Evolutionary conservation across 2,329 filamentous ascomycete genomes (phyloP), one percentile per base, ranked within the genome.

Genomic region (Talaromyces rugulosus): DNA sequence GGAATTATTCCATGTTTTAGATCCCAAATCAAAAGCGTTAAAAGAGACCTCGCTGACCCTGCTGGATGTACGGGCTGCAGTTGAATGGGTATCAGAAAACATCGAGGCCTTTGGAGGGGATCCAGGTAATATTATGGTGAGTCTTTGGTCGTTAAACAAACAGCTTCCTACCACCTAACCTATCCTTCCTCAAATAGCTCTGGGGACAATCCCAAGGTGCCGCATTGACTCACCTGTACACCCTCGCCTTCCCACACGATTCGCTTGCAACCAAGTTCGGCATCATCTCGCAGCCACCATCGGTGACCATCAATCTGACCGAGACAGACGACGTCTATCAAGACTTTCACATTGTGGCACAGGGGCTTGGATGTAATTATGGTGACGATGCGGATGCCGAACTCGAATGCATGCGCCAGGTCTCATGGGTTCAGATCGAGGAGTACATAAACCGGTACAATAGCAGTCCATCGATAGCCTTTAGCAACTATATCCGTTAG

Each of bases 61-160:
- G 18, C 51, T 67, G 53, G 67, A 67, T 44, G 59, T 65, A 50
- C 61, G 68, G 12, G 66, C 66, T 3, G 68, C 67, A 8, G 67
- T 73, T 3, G 67, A 70, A 61, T 75, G 73, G 73, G 68, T 72
- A 1, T 65, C 68, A 23, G 65, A 72, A 23, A 70, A 76, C 42
- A 75, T 76, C 23, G 67, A 66, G 14, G 71, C 68, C 14, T 76
- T 76, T 63, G 72, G 73, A 7, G 74, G 74, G 7, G 72, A 76
- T 61, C 66, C 69, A 3, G 62, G 69, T 1, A 70, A 71, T 16
- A 70, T 75, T 60, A 66, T 67, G 56, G 62, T 72, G 7, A 16
- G 51, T 54, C 27, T 16, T 27, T 34, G 11, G 3, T 1, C 9
- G 5, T 5, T 34, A 12, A 3, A 34, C 23, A 23, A 23, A 23